Base-by-base conservation (phyloP, 75 land plant genomes). In the Ceratopteris richardii region DNA sequence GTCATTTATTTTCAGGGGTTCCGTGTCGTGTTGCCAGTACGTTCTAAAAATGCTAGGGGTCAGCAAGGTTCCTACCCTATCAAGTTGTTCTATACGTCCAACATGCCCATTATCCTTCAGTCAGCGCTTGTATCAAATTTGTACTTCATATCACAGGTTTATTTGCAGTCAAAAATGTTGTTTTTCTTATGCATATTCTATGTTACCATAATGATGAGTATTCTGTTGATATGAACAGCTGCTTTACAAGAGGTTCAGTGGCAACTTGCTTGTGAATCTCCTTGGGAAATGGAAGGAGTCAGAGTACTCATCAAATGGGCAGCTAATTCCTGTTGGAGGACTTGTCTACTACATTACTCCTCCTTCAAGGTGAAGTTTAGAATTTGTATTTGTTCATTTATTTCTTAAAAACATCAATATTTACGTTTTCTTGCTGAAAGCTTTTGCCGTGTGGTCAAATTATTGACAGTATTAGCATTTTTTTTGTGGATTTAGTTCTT, bases 1-100 rank as follows among this genome's bases (percentile, higher is more conserved):
- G 86, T 83, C n/a, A 80, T 80, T 36, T 83, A 83, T 66, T 83
- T 83, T 59, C 86, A 83, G 76, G 86, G 86, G 1, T 83, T 83
- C 69, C 80, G 86, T 27, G 86, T 83, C 37, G 86, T 83, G 36
- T 54, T 83, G 36, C 86, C 86, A 29, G 86, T 83, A 58, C 66
- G 86, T 42, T 80, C 86, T 20, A 83, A 77, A 71, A 83, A 76
- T 74, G 80, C 86, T 25, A 76, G 86, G 25, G 86, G 86, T 14
- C 86, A 83, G 47, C 86, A 83, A 61, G 86, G 86, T 12, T 83
- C 82, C 41, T 83, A 83, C 43, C 86, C 86, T 6, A 83, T 83
- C 56, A 83, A 83, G 71, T 60, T 83, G 30, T 83, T 83, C 64
- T 83, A 83, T 63, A 83, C 86, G 14, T 83, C 86, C 3, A 83